These are phyloP conservation scores for Leccinum disarticulatum DNA, from an alignment of 768 basidiomycete genomes.

Conservation along the genomic window DNA sequence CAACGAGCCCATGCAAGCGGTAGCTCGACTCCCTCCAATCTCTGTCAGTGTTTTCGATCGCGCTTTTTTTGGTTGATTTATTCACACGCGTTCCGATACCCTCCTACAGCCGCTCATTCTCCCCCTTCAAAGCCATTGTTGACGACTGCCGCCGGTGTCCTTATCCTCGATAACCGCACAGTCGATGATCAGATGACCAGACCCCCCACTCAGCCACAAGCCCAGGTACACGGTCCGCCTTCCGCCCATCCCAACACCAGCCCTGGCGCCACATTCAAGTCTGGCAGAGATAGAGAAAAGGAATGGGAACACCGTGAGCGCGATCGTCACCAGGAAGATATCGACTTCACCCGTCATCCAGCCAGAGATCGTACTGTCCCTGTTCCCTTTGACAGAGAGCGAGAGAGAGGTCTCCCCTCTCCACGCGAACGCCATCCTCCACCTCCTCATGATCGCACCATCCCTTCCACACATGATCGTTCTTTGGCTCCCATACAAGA, in stretches of 20 bases:
- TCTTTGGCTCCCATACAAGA: conserved; percentile 23
- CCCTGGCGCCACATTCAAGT: conserved; percentile 19
- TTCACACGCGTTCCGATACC: conserved; percentile 8
- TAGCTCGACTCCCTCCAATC: conserved; percentile 26
- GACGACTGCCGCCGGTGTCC: conserved; percentile 26
- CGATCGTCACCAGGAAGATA: conserved; percentile 30
- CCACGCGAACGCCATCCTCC: conserved; percentile 25
- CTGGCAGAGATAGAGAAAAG: conserved; percentile 28
- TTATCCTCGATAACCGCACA: conserved; percentile 33
- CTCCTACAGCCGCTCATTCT: conserved; percentile 27
- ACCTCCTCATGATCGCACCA: conserved; percentile 25
- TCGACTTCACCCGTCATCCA: conserved; percentile 25
- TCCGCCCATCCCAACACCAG: conserved; percentile 25
- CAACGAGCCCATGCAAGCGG: conserved; percentile 28
- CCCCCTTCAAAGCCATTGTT: conserved; percentile 26
- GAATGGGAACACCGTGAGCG: conserved; percentile 30
- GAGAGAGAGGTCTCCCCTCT: conserved; percentile 24
- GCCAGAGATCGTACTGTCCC: conserved; percentile 25
- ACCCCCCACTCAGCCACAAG: conserved; percentile 15
- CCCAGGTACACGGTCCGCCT: conserved; percentile 18
- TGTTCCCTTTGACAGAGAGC: conserved; percentile 29
- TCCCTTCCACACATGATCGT: conserved; percentile 19
- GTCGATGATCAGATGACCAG: conserved; percentile 32
- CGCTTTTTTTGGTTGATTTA: neutral
- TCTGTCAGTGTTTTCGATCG: conserved; percentile 20